A percentile compares a stretch with the other conserved stretches of the same genome.
phyloP scores from a whole-genome alignment of 1,284 basidiomycete genomes.

The Boletellus deceptivus region DNA sequence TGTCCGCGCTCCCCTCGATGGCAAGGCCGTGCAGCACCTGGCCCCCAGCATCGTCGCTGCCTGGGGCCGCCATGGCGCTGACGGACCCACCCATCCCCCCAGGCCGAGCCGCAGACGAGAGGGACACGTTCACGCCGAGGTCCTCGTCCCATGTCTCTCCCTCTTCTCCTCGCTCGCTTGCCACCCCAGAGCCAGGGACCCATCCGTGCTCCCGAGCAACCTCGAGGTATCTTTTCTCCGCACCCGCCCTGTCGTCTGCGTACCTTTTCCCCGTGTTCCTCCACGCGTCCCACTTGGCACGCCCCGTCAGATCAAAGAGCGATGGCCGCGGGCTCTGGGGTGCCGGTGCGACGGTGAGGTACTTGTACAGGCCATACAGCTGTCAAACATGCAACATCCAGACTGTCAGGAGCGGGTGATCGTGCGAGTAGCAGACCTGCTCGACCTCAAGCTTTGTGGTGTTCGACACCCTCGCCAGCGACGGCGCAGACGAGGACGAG shows the following conservation, averaged over 20 bases:
- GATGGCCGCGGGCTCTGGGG: slow-evolving; percentile 68
- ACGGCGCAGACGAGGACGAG: slow-evolving; percentile 45
- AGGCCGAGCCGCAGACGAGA: slow-evolving; percentile 32
- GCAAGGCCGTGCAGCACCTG: slow-evolving; percentile 63
- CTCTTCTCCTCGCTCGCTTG: slow-evolving; percentile 22
- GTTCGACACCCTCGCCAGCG: slow-evolving; percentile 52
- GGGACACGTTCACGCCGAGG: slow-evolving; percentile 28
- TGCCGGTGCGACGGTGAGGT: slow-evolving; percentile 55
- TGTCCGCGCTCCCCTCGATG: slow-evolving; percentile 52
- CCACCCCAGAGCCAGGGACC: slow-evolving; percentile 39
- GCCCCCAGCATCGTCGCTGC: slow-evolving; percentile 33
- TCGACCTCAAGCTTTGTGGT: slow-evolving; percentile 73
- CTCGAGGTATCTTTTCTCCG: slow-evolving; percentile 64
- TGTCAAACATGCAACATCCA: slow-evolving; percentile 38
- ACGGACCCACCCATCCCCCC: slow-evolving; percentile 61
- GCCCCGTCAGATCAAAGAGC: slow-evolving; percentile 75
- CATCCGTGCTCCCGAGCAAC: slow-evolving; percentile 72
- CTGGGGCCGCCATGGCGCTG: slow-evolving; percentile 52
- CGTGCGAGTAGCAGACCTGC: slow-evolving; percentile 24
- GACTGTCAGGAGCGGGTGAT: slow-evolving; percentile 30
- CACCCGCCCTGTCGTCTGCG: slow-evolving; percentile 40
- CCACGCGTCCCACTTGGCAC: slow-evolving; percentile 93
- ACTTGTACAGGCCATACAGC: slow-evolving; percentile 89
- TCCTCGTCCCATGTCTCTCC: slow-evolving; percentile 41
- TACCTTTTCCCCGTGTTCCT: slow-evolving; percentile 51